A percentile compares a stretch with the other conserved stretches of the same genome.
These are phyloP conservation scores for Hyaloscypha bicolor DNA, from an alignment of 495 filamentous ascomycete species.

Conservation along the genomic window DNA sequence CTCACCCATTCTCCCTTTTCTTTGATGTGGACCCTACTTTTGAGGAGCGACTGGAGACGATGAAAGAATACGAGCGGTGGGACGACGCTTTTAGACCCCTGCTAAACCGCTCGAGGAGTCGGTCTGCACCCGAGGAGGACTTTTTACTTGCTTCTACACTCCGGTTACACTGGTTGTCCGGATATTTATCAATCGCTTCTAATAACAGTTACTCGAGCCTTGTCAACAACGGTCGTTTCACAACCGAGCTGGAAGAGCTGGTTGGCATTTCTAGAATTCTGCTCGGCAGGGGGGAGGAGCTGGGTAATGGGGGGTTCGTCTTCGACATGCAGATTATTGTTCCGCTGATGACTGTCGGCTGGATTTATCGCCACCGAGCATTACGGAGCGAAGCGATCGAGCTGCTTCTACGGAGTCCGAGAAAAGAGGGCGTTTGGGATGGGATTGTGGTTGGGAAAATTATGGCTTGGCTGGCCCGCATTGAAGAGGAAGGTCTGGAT, in stretches of 20 bases:
- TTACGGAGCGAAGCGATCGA: constrained; percentile 44
- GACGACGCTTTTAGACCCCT: constrained; percentile 20
- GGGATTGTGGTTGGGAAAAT: constrained; percentile 26
- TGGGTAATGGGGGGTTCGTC: background rate
- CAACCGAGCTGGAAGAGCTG: constrained; percentile 25
- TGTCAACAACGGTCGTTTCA: constrained; percentile 19
- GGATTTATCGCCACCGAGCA: constrained; percentile 36
- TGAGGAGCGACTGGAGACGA: constrained; percentile 17
- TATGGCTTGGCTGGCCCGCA: constrained; percentile 20
- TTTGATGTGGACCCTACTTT: constrained; percentile 24
- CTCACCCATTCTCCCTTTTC: constrained; percentile 5
- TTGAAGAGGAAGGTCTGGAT: constrained; percentile 23
- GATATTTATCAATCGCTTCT: constrained; percentile 22
- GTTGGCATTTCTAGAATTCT: constrained; percentile 22
- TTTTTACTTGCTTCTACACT: constrained; percentile 20
- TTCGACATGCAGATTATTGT: constrained; percentile 41
- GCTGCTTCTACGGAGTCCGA: constrained; percentile 37
- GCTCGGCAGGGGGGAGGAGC: background rate
- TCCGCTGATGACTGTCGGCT: constrained; percentile 27
- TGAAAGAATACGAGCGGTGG: constrained; percentile 26
- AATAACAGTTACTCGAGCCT: constrained; percentile 20
- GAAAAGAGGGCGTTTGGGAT: constrained; percentile 52
- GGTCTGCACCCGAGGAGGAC: constrained; percentile 13
- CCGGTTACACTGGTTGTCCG: constrained; percentile 24
- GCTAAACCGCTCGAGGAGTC: constrained; percentile 16